These are phyloP conservation scores for Tetrapisispora phaffii DNA, from an alignment of 805 yeast species.

Conservation along the genomic window DNA sequence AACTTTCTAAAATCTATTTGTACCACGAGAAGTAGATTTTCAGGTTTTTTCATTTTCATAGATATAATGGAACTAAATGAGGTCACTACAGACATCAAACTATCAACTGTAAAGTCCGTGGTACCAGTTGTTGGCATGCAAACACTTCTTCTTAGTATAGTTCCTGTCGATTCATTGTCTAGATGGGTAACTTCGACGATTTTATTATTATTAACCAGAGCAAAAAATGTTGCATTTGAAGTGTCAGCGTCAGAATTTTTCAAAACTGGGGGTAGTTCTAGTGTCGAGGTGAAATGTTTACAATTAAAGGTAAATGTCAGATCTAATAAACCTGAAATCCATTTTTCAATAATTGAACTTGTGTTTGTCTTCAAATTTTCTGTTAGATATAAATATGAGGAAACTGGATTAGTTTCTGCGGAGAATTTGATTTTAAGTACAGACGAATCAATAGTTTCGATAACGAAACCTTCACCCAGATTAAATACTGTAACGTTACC, in stretches of 20 bases:
- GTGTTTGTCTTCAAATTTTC: conserved; percentile 22
- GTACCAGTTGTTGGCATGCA: neutral
- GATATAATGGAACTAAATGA: conserved; percentile 24
- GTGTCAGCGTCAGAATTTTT: conserved; percentile 4
- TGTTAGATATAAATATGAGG: conserved; percentile 11
- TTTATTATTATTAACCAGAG: conserved; percentile 13
- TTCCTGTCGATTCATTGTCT: conserved; percentile 12
- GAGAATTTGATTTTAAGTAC: conserved; percentile 13
- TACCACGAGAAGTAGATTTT: conserved; percentile 19
- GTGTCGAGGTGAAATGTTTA: conserved; percentile 25
- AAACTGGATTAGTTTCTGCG: neutral
- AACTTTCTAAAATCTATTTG: conserved; percentile 20
- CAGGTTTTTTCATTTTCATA: conserved; percentile 21
- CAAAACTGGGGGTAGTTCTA: conserved; percentile 17
- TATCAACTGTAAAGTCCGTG: conserved; percentile 3
- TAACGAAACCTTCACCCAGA: conserved; percentile 7
- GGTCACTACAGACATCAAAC: conserved; percentile 17
- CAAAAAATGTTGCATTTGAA: conserved; percentile 10
- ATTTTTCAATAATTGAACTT: conserved; percentile 30
- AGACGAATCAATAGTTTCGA: conserved; percentile 18
- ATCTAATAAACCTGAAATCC: conserved; percentile 34
- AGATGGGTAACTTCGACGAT: conserved; percentile 13
- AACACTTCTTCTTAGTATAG: conserved; percentile 19
- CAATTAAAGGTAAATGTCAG: conserved; percentile 25
- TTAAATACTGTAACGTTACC: conserved; percentile 9